Evolutionary conservation across 805 yeast species (phyloP).

Genomic region (Yarrowia divulgata): DNA sequence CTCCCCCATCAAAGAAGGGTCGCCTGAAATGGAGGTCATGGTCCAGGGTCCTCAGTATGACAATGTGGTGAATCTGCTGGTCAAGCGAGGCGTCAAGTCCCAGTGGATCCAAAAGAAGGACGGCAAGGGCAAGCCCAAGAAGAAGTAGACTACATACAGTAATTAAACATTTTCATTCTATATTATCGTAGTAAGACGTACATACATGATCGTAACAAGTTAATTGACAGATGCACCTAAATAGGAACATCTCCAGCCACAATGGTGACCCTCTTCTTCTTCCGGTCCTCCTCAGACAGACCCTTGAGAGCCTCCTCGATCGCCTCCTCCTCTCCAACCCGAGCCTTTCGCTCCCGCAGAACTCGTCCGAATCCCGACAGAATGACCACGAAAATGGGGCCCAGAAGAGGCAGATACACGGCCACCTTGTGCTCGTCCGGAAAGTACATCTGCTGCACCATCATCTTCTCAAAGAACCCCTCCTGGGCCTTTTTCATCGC

Average conservation of each 20-base stretch:
- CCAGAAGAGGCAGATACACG: slow-evolving; percentile 86
- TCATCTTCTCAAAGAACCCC: slow-evolving; percentile 92
- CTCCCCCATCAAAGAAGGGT: slow-evolving; percentile 53
- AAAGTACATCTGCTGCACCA: slow-evolving; percentile 94
- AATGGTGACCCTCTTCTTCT: slow-evolving; percentile 7
- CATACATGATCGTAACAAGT: background rate
- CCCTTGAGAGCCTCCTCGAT: slow-evolving; percentile 4
- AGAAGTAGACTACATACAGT: slow-evolving; percentile 1
- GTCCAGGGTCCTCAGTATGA: slow-evolving; percentile 92
- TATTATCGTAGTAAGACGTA: too few species aligned
- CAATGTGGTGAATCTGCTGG: slow-evolving; percentile 63
- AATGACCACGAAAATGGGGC: slow-evolving; percentile 78
- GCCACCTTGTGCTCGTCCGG: slow-evolving; percentile 97
- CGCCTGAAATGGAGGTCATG: slow-evolving; percentile 69
- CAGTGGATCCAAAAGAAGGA: slow-evolving; percentile 61
- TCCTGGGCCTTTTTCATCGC: slow-evolving; percentile 68
- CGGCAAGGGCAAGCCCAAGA: slow-evolving; percentile 32
- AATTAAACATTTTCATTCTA: too few species aligned
- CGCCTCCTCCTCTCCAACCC: slow-evolving; percentile 8
- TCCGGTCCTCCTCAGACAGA: background rate
- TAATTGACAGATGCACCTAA: background rate
- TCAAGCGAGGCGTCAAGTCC: slow-evolving; percentile 66
- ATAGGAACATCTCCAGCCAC: slow-evolving; percentile 10
- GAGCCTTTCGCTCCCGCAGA: slow-evolving; percentile 44
- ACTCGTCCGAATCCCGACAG: slow-evolving; percentile 48